Conservation (phyloP, 1,284 basidiomycete species). For the Mycocalia duriaeana region DNA sequence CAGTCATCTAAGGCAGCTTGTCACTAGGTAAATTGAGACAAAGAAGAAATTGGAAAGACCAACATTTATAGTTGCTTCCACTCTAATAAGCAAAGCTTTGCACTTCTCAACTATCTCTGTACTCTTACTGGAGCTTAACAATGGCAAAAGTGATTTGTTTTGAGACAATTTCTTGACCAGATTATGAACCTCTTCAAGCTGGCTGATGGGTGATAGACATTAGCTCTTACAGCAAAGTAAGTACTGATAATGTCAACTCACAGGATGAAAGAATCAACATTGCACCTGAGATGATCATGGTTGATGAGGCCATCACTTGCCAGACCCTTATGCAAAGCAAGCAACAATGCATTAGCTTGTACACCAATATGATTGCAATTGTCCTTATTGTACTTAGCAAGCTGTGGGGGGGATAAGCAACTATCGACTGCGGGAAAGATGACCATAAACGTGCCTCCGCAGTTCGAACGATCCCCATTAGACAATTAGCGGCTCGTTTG, state of each 20-base stretch:
- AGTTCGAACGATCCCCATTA: background rate
- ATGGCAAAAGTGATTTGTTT: background rate
- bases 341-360: background rate
- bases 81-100: background rate
- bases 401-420: background rate
- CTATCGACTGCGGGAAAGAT: background rate
- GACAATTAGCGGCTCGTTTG: background rate
- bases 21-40: background rate
- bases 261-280: background rate
- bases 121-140: background rate
- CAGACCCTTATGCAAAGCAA: background rate
- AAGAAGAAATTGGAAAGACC: background rate
- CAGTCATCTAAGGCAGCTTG: background rate
- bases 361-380: background rate
- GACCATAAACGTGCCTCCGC: background rate
- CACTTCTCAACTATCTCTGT: background rate
- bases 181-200: background rate
- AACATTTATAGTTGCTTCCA: background rate
- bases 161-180: background rate
- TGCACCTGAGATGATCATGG: background rate
- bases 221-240: background rate
- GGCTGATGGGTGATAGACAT: background rate
- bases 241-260: background rate
- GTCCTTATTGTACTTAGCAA: background rate
- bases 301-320: background rate